phyloP scores from a whole-genome alignment of 2,329 filamentous ascomycete species.

The Chalaropsis ovoidea region DNA sequence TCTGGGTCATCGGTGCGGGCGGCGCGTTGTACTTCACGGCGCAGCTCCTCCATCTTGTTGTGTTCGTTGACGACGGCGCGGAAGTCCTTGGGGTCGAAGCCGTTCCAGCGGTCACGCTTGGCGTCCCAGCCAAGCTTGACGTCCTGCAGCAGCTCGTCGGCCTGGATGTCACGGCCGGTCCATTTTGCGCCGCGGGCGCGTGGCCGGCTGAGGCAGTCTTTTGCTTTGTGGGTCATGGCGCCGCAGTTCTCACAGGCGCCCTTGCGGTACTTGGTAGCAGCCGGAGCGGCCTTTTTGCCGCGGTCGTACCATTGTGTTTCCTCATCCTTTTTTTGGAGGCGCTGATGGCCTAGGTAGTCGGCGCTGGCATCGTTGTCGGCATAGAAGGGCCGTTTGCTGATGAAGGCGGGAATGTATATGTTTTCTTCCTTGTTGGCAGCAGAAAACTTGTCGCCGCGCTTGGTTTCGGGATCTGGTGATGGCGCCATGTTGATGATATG shows the following conservation, averaged over 20 bases:
- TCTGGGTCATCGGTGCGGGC: conserved; percentile 41
- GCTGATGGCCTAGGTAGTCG: conserved; percentile 96
- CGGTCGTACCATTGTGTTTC: conserved; percentile 73
- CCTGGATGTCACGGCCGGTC: conserved; percentile 87
- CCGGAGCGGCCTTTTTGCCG: conserved; percentile 70
- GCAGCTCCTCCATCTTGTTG: conserved; percentile 70
- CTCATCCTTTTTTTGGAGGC: conserved; percentile 52
- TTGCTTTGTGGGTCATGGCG: conserved; percentile 89
- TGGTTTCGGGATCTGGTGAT: conserved; percentile 13
- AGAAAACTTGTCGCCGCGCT: conserved; percentile 19
- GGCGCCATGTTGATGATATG: not conserved
- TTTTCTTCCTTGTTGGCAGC: conserved; percentile 73
- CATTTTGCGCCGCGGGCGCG: conserved; percentile 83
- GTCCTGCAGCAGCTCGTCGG: conserved; percentile 78
- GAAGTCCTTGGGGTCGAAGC: conserved; percentile 87
- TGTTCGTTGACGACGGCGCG: conserved; percentile 79
- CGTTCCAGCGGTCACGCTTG: conserved; percentile 95
- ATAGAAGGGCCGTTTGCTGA: conserved; percentile 96
- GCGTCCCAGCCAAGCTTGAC: conserved; percentile 90
- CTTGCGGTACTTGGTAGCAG: conserved; percentile 93
- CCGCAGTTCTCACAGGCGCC: conserved; percentile 98
- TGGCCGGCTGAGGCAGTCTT: conserved; percentile 83
- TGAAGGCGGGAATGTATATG: conserved; percentile 96
- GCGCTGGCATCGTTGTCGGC: conserved; percentile 60
- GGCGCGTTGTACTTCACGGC: conserved; percentile 44